Base-by-base conservation (phyloP, 306 rosid genomes). In the Echinosophora koreensis region DNA sequence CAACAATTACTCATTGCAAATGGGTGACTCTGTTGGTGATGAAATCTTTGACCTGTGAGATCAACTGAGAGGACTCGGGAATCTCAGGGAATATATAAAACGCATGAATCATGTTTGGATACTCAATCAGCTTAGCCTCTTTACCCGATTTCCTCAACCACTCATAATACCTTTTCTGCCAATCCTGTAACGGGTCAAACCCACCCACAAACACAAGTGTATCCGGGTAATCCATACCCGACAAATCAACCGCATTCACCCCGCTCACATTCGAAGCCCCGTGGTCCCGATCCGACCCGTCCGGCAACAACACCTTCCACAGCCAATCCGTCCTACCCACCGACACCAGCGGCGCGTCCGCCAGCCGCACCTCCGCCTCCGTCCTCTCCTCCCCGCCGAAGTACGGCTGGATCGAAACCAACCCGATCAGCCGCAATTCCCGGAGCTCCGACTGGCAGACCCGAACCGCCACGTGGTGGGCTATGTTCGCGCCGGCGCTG, bases 401-500 rank as follows among this genome's bases (percentile, higher is more conserved):
- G 54, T 84, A 94, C 0, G 98, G 97, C 27, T 90, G 96, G 5
- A 94, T 90, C 5, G 93, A 66, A 0, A 94, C 0, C 65, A 90
- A 10, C 8, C 98, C 97, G n/a, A 73, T 0, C 0, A 86, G 5
- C 41, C 66, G 82, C 1, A 80, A 14, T 0, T 1, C 1, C 37
- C 4, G 59, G 6, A 86, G 46, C 16, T 30, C 16, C 66, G 66
- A 35, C 37, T 72, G 79, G 2, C 78, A 55, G 0, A 35, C 86
- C 12, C 93, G 83, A 2, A 94, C 57, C 0, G 88, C 91, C 13
- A 89, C 86, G 42, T 94, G 78, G 58, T 94, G 97, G 0, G 93
- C 93, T n/a, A 94, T 0, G 52, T 92, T 94, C 8, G 82, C 98
- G 0, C 96, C 98, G 4, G 98, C 95, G 80, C 97, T 92, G 54